These are phyloP conservation scores for Funneliformis geosporum DNA, from an alignment of 192 early-diverging fungal species.

Conservation along the genomic window DNA sequence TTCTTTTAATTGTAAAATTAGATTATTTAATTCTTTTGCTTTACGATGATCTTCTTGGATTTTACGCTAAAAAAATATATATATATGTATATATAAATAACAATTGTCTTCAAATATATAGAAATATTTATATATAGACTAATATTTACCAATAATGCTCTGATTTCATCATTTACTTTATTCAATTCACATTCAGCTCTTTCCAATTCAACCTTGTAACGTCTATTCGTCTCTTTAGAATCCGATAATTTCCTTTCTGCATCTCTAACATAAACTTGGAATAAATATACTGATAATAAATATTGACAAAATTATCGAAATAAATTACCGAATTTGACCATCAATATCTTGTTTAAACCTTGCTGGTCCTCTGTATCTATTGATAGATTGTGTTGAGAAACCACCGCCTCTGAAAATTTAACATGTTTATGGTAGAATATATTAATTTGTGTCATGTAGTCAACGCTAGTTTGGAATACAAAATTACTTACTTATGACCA, in stretches of 20 bases:
- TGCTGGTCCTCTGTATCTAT: slow-evolving; percentile 38
- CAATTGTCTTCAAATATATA: not conserved
- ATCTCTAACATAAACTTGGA: not conserved
- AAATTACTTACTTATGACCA: slow-evolving; percentile 47
- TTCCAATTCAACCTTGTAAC: slow-evolving; percentile 30
- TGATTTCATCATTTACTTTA: slow-evolving; percentile 33
- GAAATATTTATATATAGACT: not conserved
- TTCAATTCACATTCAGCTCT: slow-evolving; percentile 40
- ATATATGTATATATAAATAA: not conserved
- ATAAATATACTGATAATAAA: not conserved
- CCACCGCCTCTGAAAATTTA: slow-evolving; percentile 38
- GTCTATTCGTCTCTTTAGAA: not conserved
- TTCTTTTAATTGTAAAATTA: slow-evolving; percentile 52
- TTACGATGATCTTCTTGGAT: slow-evolving; percentile 41
- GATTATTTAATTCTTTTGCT: slow-evolving; percentile 39
- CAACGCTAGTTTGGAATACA: not conserved
- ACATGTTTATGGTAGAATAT: not conserved
- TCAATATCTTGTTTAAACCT: slow-evolving; percentile 58
- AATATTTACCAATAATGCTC: slow-evolving; percentile 30
- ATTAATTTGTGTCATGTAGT: not conserved
- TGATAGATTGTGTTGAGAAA: slow-evolving; percentile 39
- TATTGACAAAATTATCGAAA: not conserved
- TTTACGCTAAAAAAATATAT: not conserved
- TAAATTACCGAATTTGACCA: slow-evolving; percentile 34
- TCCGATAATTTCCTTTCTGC: not conserved